Conservation (phyloP, 305 asterid genomes). For the Fraxinus greggii region DNA sequence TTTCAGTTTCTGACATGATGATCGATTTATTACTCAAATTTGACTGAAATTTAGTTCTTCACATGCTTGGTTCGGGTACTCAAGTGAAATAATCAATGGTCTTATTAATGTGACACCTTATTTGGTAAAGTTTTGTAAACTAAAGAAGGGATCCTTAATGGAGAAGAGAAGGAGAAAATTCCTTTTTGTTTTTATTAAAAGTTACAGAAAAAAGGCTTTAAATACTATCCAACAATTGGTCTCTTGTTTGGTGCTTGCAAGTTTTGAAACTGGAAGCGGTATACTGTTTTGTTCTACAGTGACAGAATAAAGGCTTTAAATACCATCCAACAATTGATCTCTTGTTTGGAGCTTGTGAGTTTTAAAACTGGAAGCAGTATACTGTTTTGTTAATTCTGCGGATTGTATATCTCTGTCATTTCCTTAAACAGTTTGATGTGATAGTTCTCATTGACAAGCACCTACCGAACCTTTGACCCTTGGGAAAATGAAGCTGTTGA, state of each 20-base stretch:
- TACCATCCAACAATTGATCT: neutral
- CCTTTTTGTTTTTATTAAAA: neutral
- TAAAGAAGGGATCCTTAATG: neutral
- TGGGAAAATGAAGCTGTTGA: neutral
- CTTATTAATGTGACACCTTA: neutral
- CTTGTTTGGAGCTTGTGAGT: neutral
- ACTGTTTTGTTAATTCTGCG: neutral
- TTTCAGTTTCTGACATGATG: neutral
- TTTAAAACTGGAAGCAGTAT: neutral
- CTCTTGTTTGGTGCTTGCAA: neutral
- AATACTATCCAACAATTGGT: neutral
- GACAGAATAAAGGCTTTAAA: neutral
- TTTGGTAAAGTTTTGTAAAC: neutral
- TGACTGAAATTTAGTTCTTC: neutral
- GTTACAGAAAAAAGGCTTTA: neutral
- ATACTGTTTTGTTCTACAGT: neutral
- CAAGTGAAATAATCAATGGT: neutral
- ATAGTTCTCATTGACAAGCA: neutral
- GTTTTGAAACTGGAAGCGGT: neutral
- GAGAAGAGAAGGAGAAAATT: neutral
- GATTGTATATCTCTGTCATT: neutral
- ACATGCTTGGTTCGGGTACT: neutral
- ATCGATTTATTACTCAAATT: neutral
- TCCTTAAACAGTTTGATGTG: neutral
- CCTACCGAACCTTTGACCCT: neutral